Base-by-base conservation (phyloP, 345 rosid genomes). In the Kernera saxatilis region DNA sequence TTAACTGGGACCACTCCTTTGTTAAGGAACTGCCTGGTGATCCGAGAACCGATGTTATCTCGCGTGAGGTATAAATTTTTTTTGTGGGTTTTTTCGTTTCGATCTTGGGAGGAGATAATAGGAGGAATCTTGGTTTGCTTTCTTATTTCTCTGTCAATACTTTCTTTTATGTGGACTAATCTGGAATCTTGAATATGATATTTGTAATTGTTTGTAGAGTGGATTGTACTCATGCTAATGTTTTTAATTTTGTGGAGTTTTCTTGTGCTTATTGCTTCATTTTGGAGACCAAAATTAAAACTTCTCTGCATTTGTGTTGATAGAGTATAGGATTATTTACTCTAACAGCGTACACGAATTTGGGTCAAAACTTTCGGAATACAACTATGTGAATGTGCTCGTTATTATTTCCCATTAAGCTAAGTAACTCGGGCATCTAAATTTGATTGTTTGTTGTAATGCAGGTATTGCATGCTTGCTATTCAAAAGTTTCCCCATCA, bases 381-480 rank as follows among this genome's bases (percentile, higher is more conserved):
- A 4, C n/a, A n/a, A n/a, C 25, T 33, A 22, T 53, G 37, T 41
- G 21, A 41, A 32, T 43, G 0, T 51, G 14, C 17, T 32, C 46
- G 15, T 52, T 40, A 15, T 15, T 52, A 40, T 43, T 3, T 11
- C 6, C 2, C 3, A 5, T 32, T 11, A 2, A 36, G 21, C 8
- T 64, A 13, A 44, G 1, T 29, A 59, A 33, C 36, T 69, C 0
- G 15, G 45, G n/a, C 26, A 44, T 70, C 13, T 1, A 29, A 35
- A 23, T 52, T 70, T 51, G 66, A 37, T 58, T 36, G 17, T 49
- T 15, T 54, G 26, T 63, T 44, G 54, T 55, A 21, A 13, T 61
- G 27, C 63, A 94, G 99, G 99, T 94, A 40, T 74, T 86, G 23
- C 99, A 83, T 77, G 87, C 99, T 54, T 91, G 99, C 71, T 91